Evolutionary conservation across 1,284 basidiomycete species (phyloP).

Genomic region (Puccinia hordei): DNA sequence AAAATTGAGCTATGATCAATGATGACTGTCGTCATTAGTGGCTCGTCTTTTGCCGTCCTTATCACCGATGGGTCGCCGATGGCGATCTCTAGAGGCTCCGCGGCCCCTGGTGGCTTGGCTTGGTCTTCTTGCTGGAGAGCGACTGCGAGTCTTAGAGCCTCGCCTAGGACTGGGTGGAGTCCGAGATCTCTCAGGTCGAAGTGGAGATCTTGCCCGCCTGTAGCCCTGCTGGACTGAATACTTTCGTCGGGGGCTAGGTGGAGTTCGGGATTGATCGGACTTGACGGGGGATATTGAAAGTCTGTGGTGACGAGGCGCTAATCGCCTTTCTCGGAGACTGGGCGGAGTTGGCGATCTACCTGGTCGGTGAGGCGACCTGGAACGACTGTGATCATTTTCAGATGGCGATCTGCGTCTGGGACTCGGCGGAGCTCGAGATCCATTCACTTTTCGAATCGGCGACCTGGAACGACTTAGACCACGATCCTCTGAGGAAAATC

Average conservation of each 20-base stretch:
- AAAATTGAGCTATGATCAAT: neutral
- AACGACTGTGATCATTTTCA: neutral
- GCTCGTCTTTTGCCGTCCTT: neutral
- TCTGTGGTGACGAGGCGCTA: neutral
- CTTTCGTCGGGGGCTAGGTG: slow-evolving; percentile 7
- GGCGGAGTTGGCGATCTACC: slow-evolving; percentile 5
- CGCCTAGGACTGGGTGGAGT: slow-evolving; percentile 17
- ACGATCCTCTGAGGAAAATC: neutral
- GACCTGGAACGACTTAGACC: slow-evolving; percentile 24
- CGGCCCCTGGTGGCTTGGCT: neutral
- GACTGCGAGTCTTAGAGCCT: neutral
- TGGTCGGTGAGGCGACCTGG: slow-evolving; percentile 3
- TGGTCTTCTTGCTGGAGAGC: slow-evolving; percentile 22
- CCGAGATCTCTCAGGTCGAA: neutral
- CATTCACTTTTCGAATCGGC: neutral
- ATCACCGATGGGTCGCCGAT: neutral
- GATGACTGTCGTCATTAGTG: neutral
- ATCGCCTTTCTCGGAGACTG: neutral
- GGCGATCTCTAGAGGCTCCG: slow-evolving; percentile 5
- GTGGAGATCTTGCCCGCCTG: neutral
- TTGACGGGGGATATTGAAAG: neutral
- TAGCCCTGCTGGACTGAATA: neutral
- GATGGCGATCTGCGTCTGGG: slow-evolving; percentile 1
- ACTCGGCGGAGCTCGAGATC: slow-evolving; percentile 4
- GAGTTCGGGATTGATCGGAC: neutral